These are phyloP conservation scores for Aschersonia sp. DNA, from an alignment of 2,329 filamentous ascomycete species.

Conservation along the genomic window DNA sequence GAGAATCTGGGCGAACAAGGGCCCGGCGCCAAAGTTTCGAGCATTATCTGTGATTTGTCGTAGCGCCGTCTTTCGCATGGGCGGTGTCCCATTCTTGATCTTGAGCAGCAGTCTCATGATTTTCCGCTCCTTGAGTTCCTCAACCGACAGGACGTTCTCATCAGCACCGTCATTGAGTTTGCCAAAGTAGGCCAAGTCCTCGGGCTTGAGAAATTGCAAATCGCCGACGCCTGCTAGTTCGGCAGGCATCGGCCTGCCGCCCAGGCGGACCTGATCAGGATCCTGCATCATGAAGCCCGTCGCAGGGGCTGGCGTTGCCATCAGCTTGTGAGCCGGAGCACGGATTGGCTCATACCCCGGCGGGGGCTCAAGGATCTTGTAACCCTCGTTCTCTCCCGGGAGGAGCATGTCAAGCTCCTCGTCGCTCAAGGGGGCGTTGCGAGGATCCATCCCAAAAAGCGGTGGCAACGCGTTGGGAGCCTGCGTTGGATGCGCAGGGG, in stretches of 20 bases:
- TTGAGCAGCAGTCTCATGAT: slow-evolving; percentile 95
- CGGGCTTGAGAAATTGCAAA: slow-evolving; percentile 93
- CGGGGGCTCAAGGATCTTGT: slow-evolving; percentile 80
- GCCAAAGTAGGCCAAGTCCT: slow-evolving; percentile 97
- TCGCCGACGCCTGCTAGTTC: slow-evolving; percentile 95
- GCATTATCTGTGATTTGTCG: slow-evolving; percentile 97
- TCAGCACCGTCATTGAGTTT: slow-evolving; percentile 91
- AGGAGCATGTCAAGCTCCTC: slow-evolving; percentile 89
- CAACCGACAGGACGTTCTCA: slow-evolving; percentile 81
- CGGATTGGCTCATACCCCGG: slow-evolving; percentile 81
- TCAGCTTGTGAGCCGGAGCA: slow-evolving; percentile 59
- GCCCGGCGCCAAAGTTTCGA: slow-evolving; percentile 82
- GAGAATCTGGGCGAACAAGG: slow-evolving; percentile 93
- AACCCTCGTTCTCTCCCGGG: slow-evolving; percentile 76
- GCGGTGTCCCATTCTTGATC: slow-evolving; percentile 97
- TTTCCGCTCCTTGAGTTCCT: slow-evolving; percentile 93
- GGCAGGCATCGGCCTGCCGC: slow-evolving; percentile 83
- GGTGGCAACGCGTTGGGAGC: slow-evolving; percentile 29
- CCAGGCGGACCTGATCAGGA: slow-evolving; percentile 65
- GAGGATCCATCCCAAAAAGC: slow-evolving; percentile 68
- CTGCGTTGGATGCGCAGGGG: slow-evolving; percentile 61
- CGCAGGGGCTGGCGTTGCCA: slow-evolving; percentile 58
- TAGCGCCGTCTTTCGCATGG: slow-evolving; percentile 95
- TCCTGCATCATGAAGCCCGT: slow-evolving; percentile 97
- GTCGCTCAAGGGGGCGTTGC: slow-evolving; percentile 74